Conservation (phyloP, 768 basidiomycete genomes). For the Lepiota brunneoincarnata region DNA sequence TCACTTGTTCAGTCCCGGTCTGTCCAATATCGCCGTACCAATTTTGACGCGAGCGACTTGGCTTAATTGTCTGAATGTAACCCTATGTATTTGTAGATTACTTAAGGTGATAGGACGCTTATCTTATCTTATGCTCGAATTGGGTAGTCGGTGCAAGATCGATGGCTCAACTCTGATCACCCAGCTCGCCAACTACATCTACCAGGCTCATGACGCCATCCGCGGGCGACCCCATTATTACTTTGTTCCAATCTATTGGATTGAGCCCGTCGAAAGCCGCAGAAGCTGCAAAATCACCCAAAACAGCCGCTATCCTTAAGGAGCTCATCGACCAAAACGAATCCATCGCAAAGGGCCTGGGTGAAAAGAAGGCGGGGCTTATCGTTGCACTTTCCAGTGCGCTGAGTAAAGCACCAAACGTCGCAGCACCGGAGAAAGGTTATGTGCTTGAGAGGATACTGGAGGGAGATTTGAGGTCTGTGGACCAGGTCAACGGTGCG, state of each 20-base stretch:
- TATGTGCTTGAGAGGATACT: slow-evolving; percentile 69
- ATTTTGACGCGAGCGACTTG: neutral
- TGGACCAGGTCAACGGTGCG: slow-evolving; percentile 87
- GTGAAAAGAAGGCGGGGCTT: slow-evolving; percentile 76
- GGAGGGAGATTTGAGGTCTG: slow-evolving; percentile 69
- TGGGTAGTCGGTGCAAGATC: slow-evolving; percentile 13
- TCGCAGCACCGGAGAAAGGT: slow-evolving; percentile 52
- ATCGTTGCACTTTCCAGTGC: slow-evolving; percentile 64
- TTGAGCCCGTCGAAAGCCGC: slow-evolving; percentile 73
- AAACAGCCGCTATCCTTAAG: slow-evolving; percentile 68
- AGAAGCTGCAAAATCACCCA: slow-evolving; percentile 80
- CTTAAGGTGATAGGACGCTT: neutral
- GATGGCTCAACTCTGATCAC: slow-evolving; percentile 4
- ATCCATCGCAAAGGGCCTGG: slow-evolving; percentile 47
- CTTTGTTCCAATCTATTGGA: slow-evolving; percentile 75
- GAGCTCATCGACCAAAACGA: slow-evolving; percentile 61
- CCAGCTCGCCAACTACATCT: neutral
- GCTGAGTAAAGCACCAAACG: slow-evolving; percentile 48
- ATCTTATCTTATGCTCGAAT: slow-evolving; percentile 15
- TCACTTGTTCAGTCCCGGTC: neutral
- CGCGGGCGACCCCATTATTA: slow-evolving; percentile 20
- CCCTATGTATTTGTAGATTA: neutral
- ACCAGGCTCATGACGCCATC: neutral
- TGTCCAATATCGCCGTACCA: neutral
- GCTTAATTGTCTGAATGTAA: neutral